Evolutionary conservation across 2,329 filamentous ascomycete species (phyloP), one percentile per base, ranked within the genome.

Genomic region (Leptographium radiaticola): DNA sequence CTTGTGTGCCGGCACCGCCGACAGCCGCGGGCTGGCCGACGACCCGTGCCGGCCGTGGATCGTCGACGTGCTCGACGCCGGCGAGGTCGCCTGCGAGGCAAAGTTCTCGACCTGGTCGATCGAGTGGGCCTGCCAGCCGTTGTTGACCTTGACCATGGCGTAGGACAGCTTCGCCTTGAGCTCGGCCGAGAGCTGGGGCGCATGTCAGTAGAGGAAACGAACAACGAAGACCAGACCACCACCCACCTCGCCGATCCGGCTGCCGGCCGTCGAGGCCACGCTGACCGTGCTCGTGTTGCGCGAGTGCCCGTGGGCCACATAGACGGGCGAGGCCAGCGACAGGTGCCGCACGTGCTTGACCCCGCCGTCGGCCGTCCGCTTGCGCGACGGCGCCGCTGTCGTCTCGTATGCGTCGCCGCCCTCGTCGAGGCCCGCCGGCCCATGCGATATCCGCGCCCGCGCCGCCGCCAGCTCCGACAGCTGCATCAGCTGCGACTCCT

Each of bases 141-240:
- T 83, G 65, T 89, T 88, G 43, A 96, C 86, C 68, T 95, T 96
- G 65, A 94, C 79, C 79, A 95, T 93, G 59, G 91, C 91, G 67
- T 96, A 96, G 8, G 89, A 88, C 33, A 97, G 76, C 62, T 89
- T 86, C 51, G 89, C 84, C 64, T 84, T 86, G 52, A 97, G 76
- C 64, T 91, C 86, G 53, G 83, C 80, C 43, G 87, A 89, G 53
- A 88, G 71, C 86, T 89, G 65, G 8, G 11, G 2, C 12, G 4
- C 13, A n/a, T n/a, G 30, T 18, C 45, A 43, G 34, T 42, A 31
- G 47, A 62, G 57, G 15, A 30, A 30, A 39, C 44, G 49, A 39
- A 12, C 10, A 36, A n/a, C 31, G 39, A 31, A 36, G 13, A 48
- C 36, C 40, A 18, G 18, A 15, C 4, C 9, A 18, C 20, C 8